phyloP scores from a whole-genome alignment of 208 protist species.

The Phytomonas serpens region DNA sequence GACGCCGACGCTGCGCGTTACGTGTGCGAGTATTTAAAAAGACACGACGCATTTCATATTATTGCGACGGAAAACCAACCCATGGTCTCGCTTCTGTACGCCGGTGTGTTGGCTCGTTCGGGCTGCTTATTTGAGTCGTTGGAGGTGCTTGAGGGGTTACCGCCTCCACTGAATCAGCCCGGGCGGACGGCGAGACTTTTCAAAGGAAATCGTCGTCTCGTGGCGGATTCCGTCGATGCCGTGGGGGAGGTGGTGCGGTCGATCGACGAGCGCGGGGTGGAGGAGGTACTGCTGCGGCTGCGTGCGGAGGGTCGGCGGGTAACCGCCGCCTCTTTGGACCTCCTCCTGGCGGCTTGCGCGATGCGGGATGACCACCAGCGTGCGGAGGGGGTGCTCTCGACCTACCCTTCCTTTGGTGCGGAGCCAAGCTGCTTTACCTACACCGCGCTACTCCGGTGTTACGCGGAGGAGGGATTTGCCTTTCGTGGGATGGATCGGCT shows the following conservation, averaged over 20 bases:
- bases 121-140: constrained; percentile 37
- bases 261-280: constrained; percentile 14
- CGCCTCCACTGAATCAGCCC: constrained; percentile 21
- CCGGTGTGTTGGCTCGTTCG: constrained; percentile 33
- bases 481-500: constrained; percentile 14
- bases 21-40: constrained; percentile 31
- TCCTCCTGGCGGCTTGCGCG: constrained; percentile 63
- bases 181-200: constrained; percentile 52
- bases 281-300: not conserved
- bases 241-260: constrained; percentile 37
- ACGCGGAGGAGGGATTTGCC: constrained; percentile 13
- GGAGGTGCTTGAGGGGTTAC: constrained; percentile 37
- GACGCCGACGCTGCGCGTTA: constrained; percentile 37
- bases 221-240: constrained; percentile 48
- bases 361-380: constrained; percentile 21
- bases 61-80: constrained; percentile 29
- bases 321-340: constrained; percentile 40
- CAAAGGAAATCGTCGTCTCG: constrained; percentile 29
- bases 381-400: constrained; percentile 31
- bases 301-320: constrained; percentile 13
- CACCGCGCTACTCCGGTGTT: constrained; percentile 32
- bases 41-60: constrained; percentile 17
- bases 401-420: constrained; percentile 26
- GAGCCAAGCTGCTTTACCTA: constrained; percentile 28
- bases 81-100: constrained; percentile 34